A percentile compares a stretch with the other conserved stretches of the same genome.
Evolutionary conservation across 352 stramenopile species (phyloP).

Genomic region (Phytophthora vignae): DNA sequence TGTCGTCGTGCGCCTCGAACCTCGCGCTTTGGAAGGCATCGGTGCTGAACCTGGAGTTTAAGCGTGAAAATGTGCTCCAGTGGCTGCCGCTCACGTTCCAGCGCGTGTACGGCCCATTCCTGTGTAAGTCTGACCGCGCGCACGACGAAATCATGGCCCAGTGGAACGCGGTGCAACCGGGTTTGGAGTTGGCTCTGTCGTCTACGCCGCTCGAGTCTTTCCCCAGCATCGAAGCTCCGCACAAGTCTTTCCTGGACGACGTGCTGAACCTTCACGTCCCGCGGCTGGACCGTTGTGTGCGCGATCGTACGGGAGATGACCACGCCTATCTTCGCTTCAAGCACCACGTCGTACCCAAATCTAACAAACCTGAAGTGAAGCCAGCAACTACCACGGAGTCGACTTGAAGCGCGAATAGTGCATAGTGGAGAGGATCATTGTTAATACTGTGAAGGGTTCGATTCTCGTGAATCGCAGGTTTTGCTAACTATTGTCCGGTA

Average conservation of each 20-base stretch:
- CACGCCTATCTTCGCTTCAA: constrained; percentile 89
- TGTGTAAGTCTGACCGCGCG: constrained; percentile 82
- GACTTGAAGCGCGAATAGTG: constrained; percentile 11
- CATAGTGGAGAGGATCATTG: neutral
- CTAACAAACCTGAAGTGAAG: constrained; percentile 22
- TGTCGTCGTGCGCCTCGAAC: constrained; percentile 69
- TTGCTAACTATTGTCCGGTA: neutral
- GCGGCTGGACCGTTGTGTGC: constrained; percentile 81
- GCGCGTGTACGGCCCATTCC: constrained; percentile 71
- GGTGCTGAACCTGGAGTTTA: constrained; percentile 70
- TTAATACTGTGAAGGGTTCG: neutral
- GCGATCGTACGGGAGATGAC: constrained; percentile 80
- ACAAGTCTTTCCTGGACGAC: constrained; percentile 85
- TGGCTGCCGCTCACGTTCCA: constrained; percentile 82
- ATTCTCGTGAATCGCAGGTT: neutral
- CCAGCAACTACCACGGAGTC: constrained; percentile 14
- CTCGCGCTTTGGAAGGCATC: constrained; percentile 79
- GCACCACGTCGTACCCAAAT: constrained; percentile 60
- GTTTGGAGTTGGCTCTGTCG: constrained; percentile 72
- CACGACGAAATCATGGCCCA: constrained; percentile 78
- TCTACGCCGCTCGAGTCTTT: constrained; percentile 73
- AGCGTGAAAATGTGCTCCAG: constrained; percentile 70
- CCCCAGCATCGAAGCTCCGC: constrained; percentile 50
- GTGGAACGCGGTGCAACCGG: constrained; percentile 79
- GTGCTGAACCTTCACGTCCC: constrained; percentile 83